phyloP scores from a whole-genome alignment of 2,329 filamentous ascomycete genomes.

The Monilinia vaccinii-corymbosi region DNA sequence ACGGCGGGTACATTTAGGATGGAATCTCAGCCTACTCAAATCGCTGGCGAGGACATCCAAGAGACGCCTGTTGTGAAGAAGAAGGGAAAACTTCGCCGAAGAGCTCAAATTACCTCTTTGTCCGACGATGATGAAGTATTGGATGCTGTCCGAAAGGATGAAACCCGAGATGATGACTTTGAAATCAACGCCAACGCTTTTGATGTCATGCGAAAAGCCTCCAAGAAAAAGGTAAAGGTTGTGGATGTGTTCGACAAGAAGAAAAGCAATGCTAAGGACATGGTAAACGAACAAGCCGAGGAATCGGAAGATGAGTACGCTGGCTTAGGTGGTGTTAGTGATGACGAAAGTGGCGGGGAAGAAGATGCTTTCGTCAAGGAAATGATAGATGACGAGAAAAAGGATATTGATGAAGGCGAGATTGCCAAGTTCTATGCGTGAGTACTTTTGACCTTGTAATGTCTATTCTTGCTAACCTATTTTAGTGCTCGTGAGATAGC shows the following conservation, averaged over 20 bases:
- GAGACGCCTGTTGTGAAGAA: constrained; percentile 58
- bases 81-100: constrained; percentile 47
- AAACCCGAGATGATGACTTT: constrained; percentile 28
- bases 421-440: constrained; percentile 84
- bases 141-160: constrained; percentile 15
- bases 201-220: constrained; percentile 57
- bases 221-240: constrained; percentile 40
- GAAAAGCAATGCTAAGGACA: constrained; percentile 75
- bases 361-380: constrained; percentile 66
- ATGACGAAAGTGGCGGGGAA: constrained; percentile 72
- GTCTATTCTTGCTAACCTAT: constrained; percentile 7
- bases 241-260: constrained; percentile 66
- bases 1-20: constrained; percentile 61
- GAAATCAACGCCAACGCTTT: constrained; percentile 31
- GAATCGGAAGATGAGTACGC: constrained; percentile 99
- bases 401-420: constrained; percentile 70
- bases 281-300: constrained; percentile 88
- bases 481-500: constrained; percentile 67
- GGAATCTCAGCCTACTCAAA: constrained; percentile 28
- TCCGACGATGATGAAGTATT: constrained; percentile 29
- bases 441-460: constrained; percentile 34
- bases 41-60: constrained; percentile 32
- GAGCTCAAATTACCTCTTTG: constrained; percentile 35
- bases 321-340: constrained; percentile 80
- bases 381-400: constrained; percentile 83